These are phyloP conservation scores for Holtermannia corniformis DNA, from an alignment of 768 basidiomycete genomes.

Conservation along the genomic window DNA sequence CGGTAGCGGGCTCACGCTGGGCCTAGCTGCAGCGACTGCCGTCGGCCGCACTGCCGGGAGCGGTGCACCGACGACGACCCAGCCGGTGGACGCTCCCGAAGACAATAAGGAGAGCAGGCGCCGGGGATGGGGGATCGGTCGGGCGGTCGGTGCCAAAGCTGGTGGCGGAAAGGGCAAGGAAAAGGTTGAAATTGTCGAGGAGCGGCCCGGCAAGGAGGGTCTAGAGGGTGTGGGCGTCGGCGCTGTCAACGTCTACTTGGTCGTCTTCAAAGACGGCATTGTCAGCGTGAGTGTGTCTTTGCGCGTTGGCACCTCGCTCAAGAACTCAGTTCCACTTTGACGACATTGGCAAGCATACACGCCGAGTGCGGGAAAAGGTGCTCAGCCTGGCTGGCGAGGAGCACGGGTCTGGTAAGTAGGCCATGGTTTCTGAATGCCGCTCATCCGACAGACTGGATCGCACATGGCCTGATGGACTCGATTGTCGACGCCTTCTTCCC, in stretches of 20 bases:
- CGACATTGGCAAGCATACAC: conserved; percentile 76
- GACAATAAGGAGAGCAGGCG: conserved; percentile 22
- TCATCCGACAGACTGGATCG: conserved; percentile 67
- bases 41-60: conserved; percentile 1
- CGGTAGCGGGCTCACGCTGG: neutral
- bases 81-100: neutral
- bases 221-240: conserved; percentile 50
- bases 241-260: conserved; percentile 77
- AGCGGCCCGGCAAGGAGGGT: conserved; percentile 45
- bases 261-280: conserved; percentile 81
- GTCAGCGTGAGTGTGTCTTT: conserved; percentile 41
- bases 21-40: neutral
- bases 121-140: conserved; percentile 28
- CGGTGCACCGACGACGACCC: conserved; percentile 1
- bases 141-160: conserved; percentile 18
- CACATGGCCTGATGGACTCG: conserved; percentile 82
- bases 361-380: conserved; percentile 64
- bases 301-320: neutral
- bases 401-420: conserved; percentile 3
- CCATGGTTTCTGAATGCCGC: neutral
- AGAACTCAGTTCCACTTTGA: conserved; percentile 88
- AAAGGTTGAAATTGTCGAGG: conserved; percentile 45
- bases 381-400: conserved; percentile 48
- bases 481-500: conserved; percentile 85
- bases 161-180: conserved; percentile 26